phyloP scores from a whole-genome alignment of 768 basidiomycete genomes.

The Tubosaeta sp. region DNA sequence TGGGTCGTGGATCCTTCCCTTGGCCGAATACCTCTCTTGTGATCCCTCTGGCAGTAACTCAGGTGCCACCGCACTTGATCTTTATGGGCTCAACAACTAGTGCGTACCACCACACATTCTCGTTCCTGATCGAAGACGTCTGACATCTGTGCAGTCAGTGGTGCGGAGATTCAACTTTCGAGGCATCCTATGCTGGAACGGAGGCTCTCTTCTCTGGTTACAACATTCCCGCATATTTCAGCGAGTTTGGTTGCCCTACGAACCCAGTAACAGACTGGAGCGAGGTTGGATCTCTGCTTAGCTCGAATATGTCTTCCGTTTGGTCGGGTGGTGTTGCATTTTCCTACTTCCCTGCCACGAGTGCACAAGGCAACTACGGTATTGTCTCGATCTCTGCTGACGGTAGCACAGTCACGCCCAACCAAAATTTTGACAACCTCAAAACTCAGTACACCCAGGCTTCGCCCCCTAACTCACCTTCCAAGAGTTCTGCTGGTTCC shows the following conservation, averaged over 20 bases:
- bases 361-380: conserved; percentile 72
- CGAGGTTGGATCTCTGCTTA: conserved; percentile 71
- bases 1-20: conserved; percentile 52
- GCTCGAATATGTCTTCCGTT: conserved; percentile 64
- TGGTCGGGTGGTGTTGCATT: conserved; percentile 92
- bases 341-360: conserved; percentile 83
- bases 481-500: conserved; percentile 48
- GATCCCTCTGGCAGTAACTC: conserved; percentile 52
- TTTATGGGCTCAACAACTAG: conserved; percentile 89
- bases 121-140: not conserved
- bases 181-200: conserved; percentile 51
- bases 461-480: conserved; percentile 60
- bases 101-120: conserved; percentile 34
- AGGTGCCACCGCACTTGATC: conserved; percentile 64
- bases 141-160: conserved; percentile 53
- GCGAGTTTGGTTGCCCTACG: conserved; percentile 78
- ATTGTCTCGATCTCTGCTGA: conserved; percentile 76
- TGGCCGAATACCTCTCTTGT: conserved; percentile 81
- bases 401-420: conserved; percentile 60
- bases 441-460: conserved; percentile 55
- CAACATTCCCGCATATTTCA: conserved; percentile 85
- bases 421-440: conserved; percentile 65
- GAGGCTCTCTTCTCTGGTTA: conserved; percentile 55
- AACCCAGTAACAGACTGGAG: conserved; percentile 68
- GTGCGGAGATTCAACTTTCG: conserved; percentile 68